Base-by-base conservation (phyloP, 371 early-diverging fungal genomes). In the Mucor lusitanicus region DNA sequence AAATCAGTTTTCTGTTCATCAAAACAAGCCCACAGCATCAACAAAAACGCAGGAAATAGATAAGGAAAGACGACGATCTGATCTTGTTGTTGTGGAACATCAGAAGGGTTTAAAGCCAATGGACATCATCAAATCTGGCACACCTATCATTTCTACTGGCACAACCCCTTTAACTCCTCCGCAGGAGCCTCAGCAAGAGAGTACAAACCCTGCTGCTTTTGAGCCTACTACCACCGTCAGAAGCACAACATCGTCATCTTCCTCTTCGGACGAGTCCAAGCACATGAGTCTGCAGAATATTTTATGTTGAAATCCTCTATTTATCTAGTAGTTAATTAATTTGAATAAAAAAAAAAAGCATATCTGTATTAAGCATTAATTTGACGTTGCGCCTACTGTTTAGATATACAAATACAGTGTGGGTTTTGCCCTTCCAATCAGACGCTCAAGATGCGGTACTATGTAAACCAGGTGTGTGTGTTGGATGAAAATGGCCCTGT, bases 1-100 rank as follows among this genome's bases (percentile, higher is more conserved):
- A 7, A 73, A 48, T 9, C 83, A 83, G 50, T 83, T 78, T 50
- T 75, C 78, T 6, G 60, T 64, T 12, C 57, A 61, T 25, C 33
- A 25, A 6, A 63, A 33, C 15, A 32, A 55, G 30, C 55, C 17
- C 15, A 13, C 27, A 27, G 58, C 53, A 21, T 15, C 19, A 61
- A 46, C 44, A 59, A 33, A 50, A 25, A 19, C 53, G 35, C 17
- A 5, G 6, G 21, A 21, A 62, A 39, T 40, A 60, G 63, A 53
- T 27, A 39, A 25, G 30, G 46, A 40, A 48, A 33, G 23, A 12
- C 44, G 11, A 67, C 59, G 37, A 59, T 58, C 44, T 37, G 46
- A 58, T 25, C 33, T 40, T 9, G 59, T 39, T 59, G 30, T 25
- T 48, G 42, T 50, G 42, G 50, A 65, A 48, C 63, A 62, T 35